phyloP scores from a whole-genome alignment of 2,329 filamentous ascomycete genomes.

The Fusarium sp. region DNA sequence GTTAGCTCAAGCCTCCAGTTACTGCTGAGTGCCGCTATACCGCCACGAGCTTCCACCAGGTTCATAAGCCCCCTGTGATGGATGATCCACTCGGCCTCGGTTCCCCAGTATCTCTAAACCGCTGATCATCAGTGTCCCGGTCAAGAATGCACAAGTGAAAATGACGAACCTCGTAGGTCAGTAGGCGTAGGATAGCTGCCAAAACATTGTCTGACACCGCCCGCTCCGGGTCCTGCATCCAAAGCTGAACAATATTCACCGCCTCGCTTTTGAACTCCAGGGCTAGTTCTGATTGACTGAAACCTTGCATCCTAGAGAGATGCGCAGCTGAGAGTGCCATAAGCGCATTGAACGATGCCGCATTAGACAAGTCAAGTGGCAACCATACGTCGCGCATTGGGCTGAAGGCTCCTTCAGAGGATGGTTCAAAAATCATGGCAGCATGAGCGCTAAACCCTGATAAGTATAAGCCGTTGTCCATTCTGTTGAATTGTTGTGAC shows the following conservation, averaged over 20 bases:
- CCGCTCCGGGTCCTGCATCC: slow-evolving; percentile 48
- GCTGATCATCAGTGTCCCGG: neutral
- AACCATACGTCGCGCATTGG: slow-evolving; percentile 57
- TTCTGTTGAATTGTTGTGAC: neutral
- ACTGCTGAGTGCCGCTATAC: neutral
- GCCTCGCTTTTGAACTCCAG: slow-evolving; percentile 53
- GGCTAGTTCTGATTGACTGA: slow-evolving; percentile 43
- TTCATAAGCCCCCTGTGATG: slow-evolving; percentile 14
- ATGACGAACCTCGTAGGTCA: slow-evolving; percentile 9
- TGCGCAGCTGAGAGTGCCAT: slow-evolving; percentile 58
- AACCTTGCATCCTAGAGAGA: slow-evolving; percentile 51
- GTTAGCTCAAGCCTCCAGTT: slow-evolving; percentile 19
- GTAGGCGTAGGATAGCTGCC: neutral
- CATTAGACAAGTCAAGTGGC: slow-evolving; percentile 56
- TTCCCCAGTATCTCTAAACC: slow-evolving; percentile 12
- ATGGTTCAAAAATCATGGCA: slow-evolving; percentile 47
- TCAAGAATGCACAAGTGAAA: fast-evolving
- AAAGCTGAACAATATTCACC: slow-evolving; percentile 51
- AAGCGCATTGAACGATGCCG: slow-evolving; percentile 55
- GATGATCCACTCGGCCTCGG: slow-evolving; percentile 10
- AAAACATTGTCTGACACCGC: slow-evolving; percentile 50
- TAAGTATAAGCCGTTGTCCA: neutral
- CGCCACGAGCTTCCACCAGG: neutral
- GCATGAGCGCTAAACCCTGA: slow-evolving; percentile 37
- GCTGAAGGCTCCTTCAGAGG: slow-evolving; percentile 49